phyloP scores from a whole-genome alignment of 371 early-diverging fungal species.

The Zancudomyces culisetae region DNA sequence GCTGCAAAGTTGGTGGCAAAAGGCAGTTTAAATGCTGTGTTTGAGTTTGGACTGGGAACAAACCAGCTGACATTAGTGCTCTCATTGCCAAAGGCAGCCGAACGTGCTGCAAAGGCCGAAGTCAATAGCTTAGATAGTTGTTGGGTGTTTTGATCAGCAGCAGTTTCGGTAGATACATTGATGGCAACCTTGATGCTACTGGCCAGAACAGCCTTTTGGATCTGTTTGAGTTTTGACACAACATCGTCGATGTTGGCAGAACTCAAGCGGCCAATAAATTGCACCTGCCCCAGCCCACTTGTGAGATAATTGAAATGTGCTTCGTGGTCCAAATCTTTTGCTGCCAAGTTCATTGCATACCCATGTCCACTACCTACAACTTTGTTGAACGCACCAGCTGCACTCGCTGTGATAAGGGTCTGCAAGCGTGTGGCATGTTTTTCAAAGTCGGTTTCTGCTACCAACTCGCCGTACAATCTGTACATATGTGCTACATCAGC shows the following conservation, averaged over 20 bases:
- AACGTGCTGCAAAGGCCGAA: not conserved
- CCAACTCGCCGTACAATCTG: conserved; percentile 39
- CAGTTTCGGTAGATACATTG: conserved; percentile 10
- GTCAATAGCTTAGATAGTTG: not conserved
- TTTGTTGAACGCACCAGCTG: conserved; percentile 49
- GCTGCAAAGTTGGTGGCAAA: conserved; percentile 76
- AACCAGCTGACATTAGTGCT: not conserved
- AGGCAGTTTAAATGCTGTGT: conserved; percentile 32
- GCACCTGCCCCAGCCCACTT: conserved; percentile 60
- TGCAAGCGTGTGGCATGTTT: no score
- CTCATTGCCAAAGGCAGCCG: not conserved
- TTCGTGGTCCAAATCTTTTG: conserved; percentile 40
- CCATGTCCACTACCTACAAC: conserved; percentile 71
- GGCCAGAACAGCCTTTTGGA: conserved; percentile 13
- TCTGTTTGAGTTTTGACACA: conserved; percentile 31
- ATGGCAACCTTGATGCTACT: conserved; percentile 42
- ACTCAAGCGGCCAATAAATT: conserved; percentile 53
- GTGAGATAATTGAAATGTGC: conserved; percentile 30
- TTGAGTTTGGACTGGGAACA: not conserved
- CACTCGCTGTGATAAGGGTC: conserved; percentile 49
- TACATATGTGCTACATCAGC: conserved; percentile 58
- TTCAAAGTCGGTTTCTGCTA: conserved; percentile 47
- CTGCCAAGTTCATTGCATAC: conserved; percentile 58
- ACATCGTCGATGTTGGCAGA: conserved; percentile 37
- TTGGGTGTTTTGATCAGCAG: not conserved